Evolutionary conservation across 1,284 basidiomycete genomes (phyloP), one percentile per base, ranked within the genome.

Genomic region (Sparassis latifolia): DNA sequence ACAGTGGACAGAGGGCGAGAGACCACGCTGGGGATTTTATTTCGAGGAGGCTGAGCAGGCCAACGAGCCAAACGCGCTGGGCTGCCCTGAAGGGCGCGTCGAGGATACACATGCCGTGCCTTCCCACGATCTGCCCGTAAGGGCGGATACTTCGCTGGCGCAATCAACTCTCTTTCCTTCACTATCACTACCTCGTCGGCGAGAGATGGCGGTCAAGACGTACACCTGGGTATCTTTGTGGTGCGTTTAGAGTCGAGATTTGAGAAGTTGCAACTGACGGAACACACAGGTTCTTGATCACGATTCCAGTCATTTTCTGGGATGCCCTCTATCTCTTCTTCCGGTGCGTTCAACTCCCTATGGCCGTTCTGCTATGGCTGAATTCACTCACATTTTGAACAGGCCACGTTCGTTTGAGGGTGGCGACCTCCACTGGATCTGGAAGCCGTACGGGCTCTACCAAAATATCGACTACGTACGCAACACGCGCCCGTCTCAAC

Each of bases 351-450:
- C 12, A 27, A 27, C 29, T 30, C 27, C 32, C 33, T 20, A 2
- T 28, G 4, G 32, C 30, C 38, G 33, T 12, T 31, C 20, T 28
- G 33, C 39, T 7, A 35, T 42, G 4, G 4, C 41, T 40, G 20
- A 12, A 29, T 27, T 41, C 33, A 44, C 38, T 10, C 27, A 33
- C 5, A 40, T 43, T 29, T 35, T 9, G 27, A 44, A 33, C 50
- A 79, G 81, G 45, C 84, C 82, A 3, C 73, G 80, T 29, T 82
- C 79, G 5, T 80, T 86, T 74, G 61, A 65, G n/a, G 90, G 89
- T 2, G 92, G 92, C 2, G 89, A 92, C 68, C 72, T 92, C 39
- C 84, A 90, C 58, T 93, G 89, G 89, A 79, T 94, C 45, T 95
- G 91, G 92, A 74, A 78, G 55, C 89, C 89, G 1, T 93, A 93